phyloP scores from a whole-genome alignment of 768 basidiomycete species.

The Trametes elegans region DNA sequence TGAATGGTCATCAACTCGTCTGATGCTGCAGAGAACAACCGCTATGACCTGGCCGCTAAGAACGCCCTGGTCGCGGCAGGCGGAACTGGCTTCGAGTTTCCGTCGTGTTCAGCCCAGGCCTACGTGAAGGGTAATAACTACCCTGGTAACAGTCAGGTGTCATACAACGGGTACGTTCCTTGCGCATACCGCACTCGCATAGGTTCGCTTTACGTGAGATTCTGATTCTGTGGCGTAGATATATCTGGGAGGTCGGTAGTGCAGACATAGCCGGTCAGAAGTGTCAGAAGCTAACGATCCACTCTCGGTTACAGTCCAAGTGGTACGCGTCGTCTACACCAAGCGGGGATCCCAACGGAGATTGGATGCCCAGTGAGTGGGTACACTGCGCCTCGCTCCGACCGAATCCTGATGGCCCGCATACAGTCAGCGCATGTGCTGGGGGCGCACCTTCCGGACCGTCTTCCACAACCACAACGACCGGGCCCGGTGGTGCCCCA shows the following conservation, averaged over 20 bases:
- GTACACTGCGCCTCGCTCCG: background rate
- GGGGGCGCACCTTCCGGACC: slow-evolving; percentile 31
- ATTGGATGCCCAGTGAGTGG: slow-evolving; percentile 62
- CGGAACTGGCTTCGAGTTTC: slow-evolving; percentile 67
- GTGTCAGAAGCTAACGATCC: background rate
- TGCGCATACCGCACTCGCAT: background rate
- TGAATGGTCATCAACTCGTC: background rate
- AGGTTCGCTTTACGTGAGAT: slow-evolving; percentile 2
- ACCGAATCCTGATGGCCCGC: background rate
- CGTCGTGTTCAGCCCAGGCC: slow-evolving; percentile 55
- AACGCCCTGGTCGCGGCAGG: slow-evolving; percentile 56
- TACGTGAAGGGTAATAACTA: slow-evolving; percentile 51
- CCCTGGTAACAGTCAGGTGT: slow-evolving; percentile 48
- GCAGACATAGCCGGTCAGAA: background rate
- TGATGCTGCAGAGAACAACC: slow-evolving; percentile 43
- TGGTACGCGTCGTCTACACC: slow-evolving; percentile 54
- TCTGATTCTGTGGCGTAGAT: slow-evolving; percentile 34
- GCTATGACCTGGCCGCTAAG: slow-evolving; percentile 62
- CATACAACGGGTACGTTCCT: slow-evolving; percentile 51
- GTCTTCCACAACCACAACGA: slow-evolving; percentile 16
- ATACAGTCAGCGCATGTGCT: slow-evolving; percentile 52
- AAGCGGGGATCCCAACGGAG: slow-evolving; percentile 45
- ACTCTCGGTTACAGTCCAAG: slow-evolving; percentile 47
- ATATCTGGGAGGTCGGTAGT: slow-evolving; percentile 58
- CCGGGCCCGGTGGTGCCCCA: slow-evolving; percentile 19